These are phyloP conservation scores for Trichophaea hybrida DNA, from an alignment of 2,329 filamentous ascomycete genomes.

Conservation along the genomic window DNA sequence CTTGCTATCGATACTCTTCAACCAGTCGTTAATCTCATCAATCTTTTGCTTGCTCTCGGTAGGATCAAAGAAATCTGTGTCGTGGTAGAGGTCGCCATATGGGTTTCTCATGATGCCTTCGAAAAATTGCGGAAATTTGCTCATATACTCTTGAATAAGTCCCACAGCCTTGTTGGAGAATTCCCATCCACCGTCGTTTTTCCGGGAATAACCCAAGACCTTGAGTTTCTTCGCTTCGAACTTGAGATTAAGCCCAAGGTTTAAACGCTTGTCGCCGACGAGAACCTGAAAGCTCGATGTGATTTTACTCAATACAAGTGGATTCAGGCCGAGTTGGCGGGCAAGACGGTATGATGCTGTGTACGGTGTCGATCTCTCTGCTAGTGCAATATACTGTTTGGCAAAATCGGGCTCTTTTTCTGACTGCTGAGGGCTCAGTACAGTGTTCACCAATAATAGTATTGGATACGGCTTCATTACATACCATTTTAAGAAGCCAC, in stretches of 20 bases:
- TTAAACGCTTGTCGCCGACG: conserved; percentile 68
- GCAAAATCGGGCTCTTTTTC: conserved; percentile 70
- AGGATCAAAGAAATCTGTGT: conserved; percentile 72
- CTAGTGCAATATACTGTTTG: conserved; percentile 52
- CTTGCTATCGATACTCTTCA: conserved; percentile 82
- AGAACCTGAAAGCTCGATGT: conserved; percentile 84
- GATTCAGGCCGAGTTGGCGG: conserved; percentile 63
- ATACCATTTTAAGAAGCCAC: conserved; percentile 50
- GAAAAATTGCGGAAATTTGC: conserved; percentile 88
- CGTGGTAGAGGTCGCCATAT: conserved; percentile 66
- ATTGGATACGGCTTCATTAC: neutral
- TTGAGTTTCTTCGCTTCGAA: conserved; percentile 93
- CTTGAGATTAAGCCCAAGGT: conserved; percentile 88
- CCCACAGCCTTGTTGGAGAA: conserved; percentile 75
- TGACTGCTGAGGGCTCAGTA: conserved; percentile 31
- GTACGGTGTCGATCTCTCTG: conserved; percentile 60
- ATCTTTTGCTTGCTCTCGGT: conserved; percentile 61
- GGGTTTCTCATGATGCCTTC: conserved; percentile 74
- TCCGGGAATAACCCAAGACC: conserved; percentile 86
- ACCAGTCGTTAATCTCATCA: conserved; percentile 86
- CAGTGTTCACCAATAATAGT: neutral
- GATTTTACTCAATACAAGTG: conserved; percentile 83
- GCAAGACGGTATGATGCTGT: conserved; percentile 81
- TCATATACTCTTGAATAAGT: conserved; percentile 78
- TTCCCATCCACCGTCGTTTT: conserved; percentile 79